Base-by-base conservation (phyloP, 306 rosid species). In the Oemleria cerasiformis region DNA sequence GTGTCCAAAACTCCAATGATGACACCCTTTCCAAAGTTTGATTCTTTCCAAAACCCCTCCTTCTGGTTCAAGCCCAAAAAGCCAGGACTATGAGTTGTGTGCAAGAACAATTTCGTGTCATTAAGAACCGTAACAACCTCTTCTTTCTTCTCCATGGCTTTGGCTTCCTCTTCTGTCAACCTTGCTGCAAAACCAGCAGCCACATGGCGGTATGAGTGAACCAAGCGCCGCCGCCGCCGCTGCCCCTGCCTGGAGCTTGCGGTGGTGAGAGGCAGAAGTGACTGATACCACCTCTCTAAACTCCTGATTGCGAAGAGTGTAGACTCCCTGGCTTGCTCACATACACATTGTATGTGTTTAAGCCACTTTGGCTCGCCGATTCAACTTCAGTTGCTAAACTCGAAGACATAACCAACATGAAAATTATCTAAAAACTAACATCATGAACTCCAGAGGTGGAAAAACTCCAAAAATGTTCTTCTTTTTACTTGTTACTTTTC, bases 11-110 rank as follows among this genome's bases (percentile, higher is more conserved):
- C 72, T 48, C 96, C 96, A 48, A 90, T 78, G 40, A 87, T 85
- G 67, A 87, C 79, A 8, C 96, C 91, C 64, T 84, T 79, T n/a
- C 96, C 96, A n/a, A 82, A 79, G 40, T 84, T 82, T 10, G 96
- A 72, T 13, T 79, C 78, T 53, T 87, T 82, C 92, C 91, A 90
- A 0, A 84, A 56, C 92, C 92, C 60, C 65, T 61, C 36, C 36
- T 1, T 30, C 36, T 74, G 81, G 25, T 75, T 67, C 79, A 90
- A 76, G 59, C 91, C 96, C 80, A 87, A 70, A 66, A 90, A 84
- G 17, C 70, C 51, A 0, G 96, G 89, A 48, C 77, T 80, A 30
- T 80, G 89, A 20, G 96, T 90, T 7, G 90, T 90, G 53, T 87
- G 96, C 61, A 49, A 34, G 80, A 1, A 85, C 63, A 39, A 75